Evolutionary conservation across 257 asterid genomes (phyloP).

Genomic region (Nicotiana obtusifolia): DNA sequence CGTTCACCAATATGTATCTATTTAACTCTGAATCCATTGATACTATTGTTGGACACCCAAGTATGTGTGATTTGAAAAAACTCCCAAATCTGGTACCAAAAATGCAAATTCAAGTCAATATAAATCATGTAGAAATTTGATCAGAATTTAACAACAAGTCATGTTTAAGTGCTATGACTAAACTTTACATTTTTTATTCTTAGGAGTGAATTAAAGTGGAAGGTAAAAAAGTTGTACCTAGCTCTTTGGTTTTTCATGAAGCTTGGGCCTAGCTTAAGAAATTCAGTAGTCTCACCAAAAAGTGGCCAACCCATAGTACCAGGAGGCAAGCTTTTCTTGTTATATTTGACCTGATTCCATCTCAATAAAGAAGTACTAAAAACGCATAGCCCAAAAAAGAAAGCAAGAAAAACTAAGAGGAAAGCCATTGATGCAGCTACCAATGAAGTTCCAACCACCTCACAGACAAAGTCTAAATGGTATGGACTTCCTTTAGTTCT

Average conservation of each 20-base stretch:
- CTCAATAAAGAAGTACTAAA: conserved; percentile 59
- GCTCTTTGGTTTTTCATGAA: conserved; percentile 92
- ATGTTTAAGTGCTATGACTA: too few species aligned
- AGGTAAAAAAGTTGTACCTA: conserved; percentile 35
- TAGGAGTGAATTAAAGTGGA: background rate
- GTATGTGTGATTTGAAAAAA: conserved; percentile 73
- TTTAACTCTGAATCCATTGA: conserved; percentile 89
- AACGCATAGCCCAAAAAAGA: conserved; percentile 61
- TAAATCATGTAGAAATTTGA: too few species aligned
- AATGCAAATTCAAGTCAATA: background rate
- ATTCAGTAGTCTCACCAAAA: conserved; percentile 96
- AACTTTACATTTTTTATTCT: too few species aligned
- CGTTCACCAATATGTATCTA: conserved; percentile 65
- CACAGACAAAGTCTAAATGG: conserved; percentile 37
- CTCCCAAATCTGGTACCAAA: conserved; percentile 56
- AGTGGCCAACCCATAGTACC: conserved; percentile 99
- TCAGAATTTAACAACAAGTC: too few species aligned
- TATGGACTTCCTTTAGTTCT: conserved; percentile 43
- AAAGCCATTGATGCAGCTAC: conserved; percentile 53
- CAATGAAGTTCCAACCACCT: conserved; percentile 38
- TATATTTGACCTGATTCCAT: conserved; percentile 85
- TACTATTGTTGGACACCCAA: conserved; percentile 82
- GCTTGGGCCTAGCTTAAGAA: conserved; percentile 85
- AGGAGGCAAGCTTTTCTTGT: conserved; percentile 79
- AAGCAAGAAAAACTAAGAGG: conserved; percentile 42